Percentiles rank a stretch among this genome's conserved stretches.
These are phyloP conservation scores for Penicillium sclerotiorum DNA, from an alignment of 2,329 filamentous ascomycete species.

Conservation along the genomic window DNA sequence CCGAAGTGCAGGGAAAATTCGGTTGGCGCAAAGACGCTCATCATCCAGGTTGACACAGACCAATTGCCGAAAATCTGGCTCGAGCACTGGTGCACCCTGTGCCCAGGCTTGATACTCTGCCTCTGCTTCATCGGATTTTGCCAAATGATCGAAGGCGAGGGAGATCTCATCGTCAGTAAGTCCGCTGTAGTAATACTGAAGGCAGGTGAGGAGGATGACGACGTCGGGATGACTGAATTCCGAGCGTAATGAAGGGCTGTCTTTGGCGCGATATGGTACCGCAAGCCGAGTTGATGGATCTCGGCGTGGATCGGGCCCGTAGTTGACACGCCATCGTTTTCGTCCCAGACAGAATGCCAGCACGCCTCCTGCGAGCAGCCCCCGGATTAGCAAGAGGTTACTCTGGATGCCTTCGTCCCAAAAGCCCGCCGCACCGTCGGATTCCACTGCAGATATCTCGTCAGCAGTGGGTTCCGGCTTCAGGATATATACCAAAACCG, in stretches of 20 bases:
- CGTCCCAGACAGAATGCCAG: constrained; percentile 56
- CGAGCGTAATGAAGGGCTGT: constrained; percentile 56
- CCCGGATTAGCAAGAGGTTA: constrained; percentile 34
- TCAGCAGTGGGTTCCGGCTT: not conserved
- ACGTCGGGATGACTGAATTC: constrained; percentile 67
- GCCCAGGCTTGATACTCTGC: constrained; percentile 50
- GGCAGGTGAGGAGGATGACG: constrained; percentile 57
- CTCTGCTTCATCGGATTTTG: constrained; percentile 55
- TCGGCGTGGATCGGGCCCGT: constrained; percentile 55
- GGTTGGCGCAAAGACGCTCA: constrained; percentile 45
- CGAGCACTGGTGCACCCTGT: constrained; percentile 35
- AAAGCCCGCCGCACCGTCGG: not conserved
- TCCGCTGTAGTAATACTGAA: constrained; percentile 61
- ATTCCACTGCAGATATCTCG: not conserved
- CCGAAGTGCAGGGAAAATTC: constrained; percentile 58
- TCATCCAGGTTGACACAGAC: constrained; percentile 64
- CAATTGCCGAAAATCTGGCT: constrained; percentile 44
- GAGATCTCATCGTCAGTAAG: constrained; percentile 56
- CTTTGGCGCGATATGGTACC: constrained; percentile 64
- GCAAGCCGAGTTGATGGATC: constrained; percentile 57
- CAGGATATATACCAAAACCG: not conserved
- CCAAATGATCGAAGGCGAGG: constrained; percentile 50
- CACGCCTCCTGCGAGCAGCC: constrained; percentile 60
- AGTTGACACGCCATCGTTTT: constrained; percentile 69
- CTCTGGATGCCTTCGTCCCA: constrained; percentile 9